Evolutionary conservation across 2,329 filamentous ascomycete genomes (phyloP).

Genomic region (Aspergillus proliferans): DNA sequence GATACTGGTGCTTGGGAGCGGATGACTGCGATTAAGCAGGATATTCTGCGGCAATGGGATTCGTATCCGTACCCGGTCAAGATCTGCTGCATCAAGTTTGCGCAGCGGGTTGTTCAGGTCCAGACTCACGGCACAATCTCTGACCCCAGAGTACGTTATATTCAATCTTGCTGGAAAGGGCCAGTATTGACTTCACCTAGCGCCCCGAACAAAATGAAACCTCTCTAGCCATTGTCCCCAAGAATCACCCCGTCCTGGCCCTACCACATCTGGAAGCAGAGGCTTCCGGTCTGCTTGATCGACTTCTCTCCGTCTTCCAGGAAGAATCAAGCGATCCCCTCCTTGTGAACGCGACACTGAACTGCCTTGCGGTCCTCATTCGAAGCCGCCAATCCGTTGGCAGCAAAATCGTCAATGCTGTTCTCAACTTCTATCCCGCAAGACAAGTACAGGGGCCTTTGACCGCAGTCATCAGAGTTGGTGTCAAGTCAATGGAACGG

Average conservation of each 20-base stretch:
- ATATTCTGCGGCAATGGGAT: conserved; percentile 85
- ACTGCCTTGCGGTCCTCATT: conserved; percentile 75
- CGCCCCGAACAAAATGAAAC: conserved; percentile 72
- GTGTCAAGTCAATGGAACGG: conserved; percentile 90
- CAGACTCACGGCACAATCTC: conserved; percentile 78
- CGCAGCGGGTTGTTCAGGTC: conserved; percentile 83
- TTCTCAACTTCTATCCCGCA: conserved; percentile 88
- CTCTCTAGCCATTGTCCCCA: conserved; percentile 77
- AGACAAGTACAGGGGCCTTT: conserved; percentile 70
- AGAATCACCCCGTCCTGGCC: conserved; percentile 73
- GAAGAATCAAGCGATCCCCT: conserved; percentile 83
- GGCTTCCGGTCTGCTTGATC: conserved; percentile 81
- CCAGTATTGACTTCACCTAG: conserved; percentile 33
- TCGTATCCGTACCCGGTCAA: conserved; percentile 66
- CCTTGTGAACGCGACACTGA: conserved; percentile 83
- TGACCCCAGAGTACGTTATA: conserved; percentile 68
- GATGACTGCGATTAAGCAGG: conserved; percentile 82
- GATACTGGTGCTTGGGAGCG: conserved; percentile 78
- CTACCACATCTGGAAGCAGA: conserved; percentile 83
- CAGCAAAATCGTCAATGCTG: conserved; percentile 75
- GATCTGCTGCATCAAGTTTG: conserved; percentile 96
- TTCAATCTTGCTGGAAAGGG: conserved; percentile 1
- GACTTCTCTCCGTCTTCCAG: conserved; percentile 77
- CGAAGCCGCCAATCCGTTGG: conserved; percentile 74
- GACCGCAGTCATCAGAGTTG: conserved; percentile 71